A percentile compares a stretch with the other conserved stretches of the same genome.
Conservation (phyloP, 2,329 filamentous ascomycete species). For the Magnaporthiopsis rhizophila region DNA sequence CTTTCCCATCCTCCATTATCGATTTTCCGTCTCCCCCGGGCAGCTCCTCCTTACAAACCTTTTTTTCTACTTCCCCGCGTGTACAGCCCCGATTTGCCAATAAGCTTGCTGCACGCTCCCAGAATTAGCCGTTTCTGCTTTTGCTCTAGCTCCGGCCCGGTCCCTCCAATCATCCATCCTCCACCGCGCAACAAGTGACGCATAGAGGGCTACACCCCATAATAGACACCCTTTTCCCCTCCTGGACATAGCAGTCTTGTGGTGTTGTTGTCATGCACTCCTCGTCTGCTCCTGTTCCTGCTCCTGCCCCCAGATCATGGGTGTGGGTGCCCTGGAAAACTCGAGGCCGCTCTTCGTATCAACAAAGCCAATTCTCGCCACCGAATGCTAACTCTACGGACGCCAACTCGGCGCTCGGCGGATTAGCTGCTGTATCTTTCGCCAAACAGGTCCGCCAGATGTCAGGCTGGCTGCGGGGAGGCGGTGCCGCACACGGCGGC, state of each 20-base stretch:
- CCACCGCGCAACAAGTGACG: not conserved
- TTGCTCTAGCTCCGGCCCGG: not conserved
- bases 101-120: not conserved
- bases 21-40: not conserved
- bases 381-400: not conserved
- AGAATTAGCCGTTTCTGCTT: not conserved
- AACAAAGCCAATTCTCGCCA: not conserved
- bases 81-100: not conserved
- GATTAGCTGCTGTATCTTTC: not conserved
- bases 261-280: not conserved
- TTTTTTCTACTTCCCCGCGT: not conserved
- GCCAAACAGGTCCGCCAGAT: not conserved
- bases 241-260: not conserved
- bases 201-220: not conserved
- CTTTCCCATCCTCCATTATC: not conserved
- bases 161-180: too few species aligned
- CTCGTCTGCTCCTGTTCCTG: not conserved
- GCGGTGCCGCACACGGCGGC: conserved; percentile 7
- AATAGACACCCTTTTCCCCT: not conserved
- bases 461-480: not conserved
- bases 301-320: not conserved
- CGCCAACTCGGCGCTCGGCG: not conserved
- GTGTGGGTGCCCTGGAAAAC: not conserved
- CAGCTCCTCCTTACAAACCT: not conserved
- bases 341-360: not conserved